Base-by-base conservation (phyloP, 768 basidiomycete species). In the Russula sp. region DNA sequence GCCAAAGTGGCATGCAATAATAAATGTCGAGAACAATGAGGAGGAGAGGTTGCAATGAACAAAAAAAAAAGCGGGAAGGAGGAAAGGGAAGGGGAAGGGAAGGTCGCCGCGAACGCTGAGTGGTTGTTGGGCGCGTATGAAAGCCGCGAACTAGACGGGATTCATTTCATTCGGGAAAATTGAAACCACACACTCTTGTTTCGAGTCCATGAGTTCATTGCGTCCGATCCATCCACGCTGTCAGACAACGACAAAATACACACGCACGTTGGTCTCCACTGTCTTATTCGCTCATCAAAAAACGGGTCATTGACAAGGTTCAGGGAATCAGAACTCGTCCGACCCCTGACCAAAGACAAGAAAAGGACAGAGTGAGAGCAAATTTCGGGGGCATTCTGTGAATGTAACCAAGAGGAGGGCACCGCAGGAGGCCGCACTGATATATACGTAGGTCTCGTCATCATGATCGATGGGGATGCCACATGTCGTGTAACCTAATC, bases 361-460 rank as follows among this genome's bases (percentile, higher is more conserved):
- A 42, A 16, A 49, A 13, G 38, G 22, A 35, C 3, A n/a, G 34
- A 22, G 58, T 16, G 13, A 8, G 35, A 36, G 20, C 2, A 32
- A 51, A 7, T 25, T 51, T 52, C 50, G 25, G 16, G 43, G 36
- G 13, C 35, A 41, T 57, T 61, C 55, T 61, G 60, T 61, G 60
- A 61, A 61, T 25, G 55, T 61, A 61, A 61, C 55, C 48, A 61
- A 56, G 60, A 57, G 32, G 34, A 36, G 32, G 45, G 6, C 20
- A 41, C 18, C 16, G 34, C 5, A 29, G 25, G 25, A 29, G 25
- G 25, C 25, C 1, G 22, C 1, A 13, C 34, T 36, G n/a, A 43
- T 50, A 29, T 45, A 57, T 57, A 50, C n/a, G 41, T 45, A 20
- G 32, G 36, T 46, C 35, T 51, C 47, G n/a, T 48, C 20, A 38